Evolutionary conservation across 148 eudicot species (phyloP), one percentile per base, ranked within the genome.

Genomic region (Rheum nobile): DNA sequence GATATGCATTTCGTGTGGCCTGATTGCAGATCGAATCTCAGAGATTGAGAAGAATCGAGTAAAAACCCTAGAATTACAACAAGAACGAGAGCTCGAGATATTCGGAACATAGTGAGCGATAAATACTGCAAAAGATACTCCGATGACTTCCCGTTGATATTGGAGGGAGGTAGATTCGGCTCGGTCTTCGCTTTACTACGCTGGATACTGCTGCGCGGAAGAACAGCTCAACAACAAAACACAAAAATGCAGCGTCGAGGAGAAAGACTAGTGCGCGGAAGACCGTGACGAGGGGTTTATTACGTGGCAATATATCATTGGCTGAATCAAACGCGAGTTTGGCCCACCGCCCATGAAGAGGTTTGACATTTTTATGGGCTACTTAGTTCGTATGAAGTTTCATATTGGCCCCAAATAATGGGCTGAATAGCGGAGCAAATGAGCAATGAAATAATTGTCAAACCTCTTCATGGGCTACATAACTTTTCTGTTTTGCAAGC

Each of bases 1-100:
- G 99, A 78, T 79, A 95, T 88, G 80, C 99, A 95, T 78, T 95
- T 95, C 16, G 97, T 88, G 46, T 82, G 88, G 21, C 97, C 96
- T 9, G 99, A 88, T 82, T 88, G 82, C 26, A 95, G 84, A 81
- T 95, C 97, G 73, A 95, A 95, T 44, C 91, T 82, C 29, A 95
- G 67, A 2, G 97, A 90, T 73, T 79, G 84, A 4, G 79, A 77
- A 21, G 72, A 4, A 19, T 67, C 72, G 6, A 84, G 77, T 42
- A 88, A 46, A 74, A 83, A 76, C 79, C 89, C 91, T 61, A 89
- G 70, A 37, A 79, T 57, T 48, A 84, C n/a, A 35, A 84, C 24
- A 50, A 86, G 22, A 72, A n/a, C 47, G 61, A 39, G 47, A 41
- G 48, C 68, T 31, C 74, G 22, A 29, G 63, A 38, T 68, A 50